Evolutionary conservation across 495 filamentous ascomycete genomes (phyloP), one percentile per base, ranked within the genome.

Genomic region (Alectoria sarmentosa): DNA sequence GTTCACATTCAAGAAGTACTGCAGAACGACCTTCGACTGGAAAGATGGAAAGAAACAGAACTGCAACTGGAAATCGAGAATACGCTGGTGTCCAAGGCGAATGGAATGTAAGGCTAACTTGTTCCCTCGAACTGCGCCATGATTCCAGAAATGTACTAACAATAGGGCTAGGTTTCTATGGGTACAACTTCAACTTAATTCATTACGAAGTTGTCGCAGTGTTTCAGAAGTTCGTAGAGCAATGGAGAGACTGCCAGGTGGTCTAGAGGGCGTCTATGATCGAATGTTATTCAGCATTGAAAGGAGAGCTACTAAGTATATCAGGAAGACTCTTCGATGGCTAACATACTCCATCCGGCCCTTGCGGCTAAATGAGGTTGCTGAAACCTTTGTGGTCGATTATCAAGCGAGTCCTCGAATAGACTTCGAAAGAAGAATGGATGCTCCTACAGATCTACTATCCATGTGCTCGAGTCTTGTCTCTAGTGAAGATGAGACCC

Each of bases 81-180:
- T 61, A 59, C 54, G 61, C 68, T 74, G 64, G 65, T 67, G 69
- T n/a, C 69, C 19, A 65, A 73, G 58, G 72, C 73, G 10, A 60
- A 75, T 48, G 73, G 76, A 38, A 79, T 79, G 73, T 79, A 69
- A 41, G 39, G 8, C 13, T 7, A 14, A 41, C 8, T 41, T 17
- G 7, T 41, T 2, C 39, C 3, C 13, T 2, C 2, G 39, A 41
- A 2, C 9, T 14, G n/a, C n/a, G n/a, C n/a, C n/a, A n/a, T n/a
- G n/a, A n/a, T n/a, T n/a, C n/a, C n/a, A n/a, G n/a, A 6, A 11
- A 17, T 14, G 3, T 66, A 72, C 42, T 30, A 54, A 28, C 1
- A 60, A n/a, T 4, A 46, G 1, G 10, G 10, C 57, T 61, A 80
- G 77, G 77, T 80, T 81, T 56, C 74, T 75, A 59, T 79, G 74